phyloP scores from a whole-genome alignment of 352 stramenopile species.

The Peronospora destructor region DNA sequence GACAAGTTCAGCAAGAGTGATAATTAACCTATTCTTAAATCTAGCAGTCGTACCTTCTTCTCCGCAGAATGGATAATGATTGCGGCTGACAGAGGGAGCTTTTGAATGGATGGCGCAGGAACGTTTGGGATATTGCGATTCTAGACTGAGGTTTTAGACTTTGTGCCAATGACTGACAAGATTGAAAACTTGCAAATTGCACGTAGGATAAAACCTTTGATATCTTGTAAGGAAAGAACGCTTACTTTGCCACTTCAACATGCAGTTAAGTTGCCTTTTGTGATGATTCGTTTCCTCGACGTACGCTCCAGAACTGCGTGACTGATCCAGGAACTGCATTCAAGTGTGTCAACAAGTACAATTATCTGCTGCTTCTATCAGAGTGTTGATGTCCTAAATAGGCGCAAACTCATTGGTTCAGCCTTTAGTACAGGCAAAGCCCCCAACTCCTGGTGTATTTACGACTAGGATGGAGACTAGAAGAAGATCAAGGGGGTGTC shows the following conservation, averaged over 20 bases:
- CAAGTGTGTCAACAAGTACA: too few species aligned
- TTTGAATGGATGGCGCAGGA: constrained; percentile 33
- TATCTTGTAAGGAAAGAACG: constrained; percentile 6
- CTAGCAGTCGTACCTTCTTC: constrained; percentile 28
- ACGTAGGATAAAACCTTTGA: constrained; percentile 25
- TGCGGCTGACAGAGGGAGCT: constrained; percentile 7
- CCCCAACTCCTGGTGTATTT: too few species aligned
- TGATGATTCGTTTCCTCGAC: neutral
- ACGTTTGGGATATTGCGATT: constrained; percentile 20
- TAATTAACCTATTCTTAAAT: neutral
- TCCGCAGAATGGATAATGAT: constrained; percentile 44
- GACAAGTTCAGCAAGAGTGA: neutral
- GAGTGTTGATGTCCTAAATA: neutral
- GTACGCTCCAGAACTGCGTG: too few species aligned
- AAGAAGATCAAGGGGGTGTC: too few species aligned
- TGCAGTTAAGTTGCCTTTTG: neutral
- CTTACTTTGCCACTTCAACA: constrained; percentile 14
- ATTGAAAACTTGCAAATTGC: too few species aligned
- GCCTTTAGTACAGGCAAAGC: too few species aligned
- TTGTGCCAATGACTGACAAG: constrained; percentile 10
- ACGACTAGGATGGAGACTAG: too few species aligned
- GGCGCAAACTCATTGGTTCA: too few species aligned
- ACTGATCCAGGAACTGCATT: too few species aligned
- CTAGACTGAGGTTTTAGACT: constrained; percentile 19
- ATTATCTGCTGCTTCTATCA: neutral